These are phyloP conservation scores for Lonicera japonica DNA, from an alignment of 129 eudicot species.

Conservation along the genomic window DNA sequence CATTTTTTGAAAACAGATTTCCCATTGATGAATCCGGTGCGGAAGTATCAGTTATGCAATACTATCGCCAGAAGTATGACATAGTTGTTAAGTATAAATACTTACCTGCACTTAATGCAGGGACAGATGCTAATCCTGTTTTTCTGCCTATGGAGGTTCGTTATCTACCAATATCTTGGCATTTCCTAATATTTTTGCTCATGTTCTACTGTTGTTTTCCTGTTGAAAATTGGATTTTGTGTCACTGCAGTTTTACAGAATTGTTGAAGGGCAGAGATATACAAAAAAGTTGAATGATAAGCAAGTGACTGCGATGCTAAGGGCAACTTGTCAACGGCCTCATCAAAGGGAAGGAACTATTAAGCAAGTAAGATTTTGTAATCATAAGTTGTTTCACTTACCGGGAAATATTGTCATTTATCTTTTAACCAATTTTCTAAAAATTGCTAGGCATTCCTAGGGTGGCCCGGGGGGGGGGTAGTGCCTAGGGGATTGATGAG, in stretches of 20 bases:
- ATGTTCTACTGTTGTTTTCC: background rate
- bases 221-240: background rate
- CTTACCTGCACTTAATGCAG: constrained; percentile 52
- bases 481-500: too few species aligned
- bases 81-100: constrained; percentile 19
- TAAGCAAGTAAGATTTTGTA: constrained; percentile 15
- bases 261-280: constrained; percentile 55
- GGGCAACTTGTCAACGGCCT: constrained; percentile 75
- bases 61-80: constrained; percentile 37
- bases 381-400: background rate
- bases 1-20: constrained; percentile 18
- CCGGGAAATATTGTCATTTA: background rate
- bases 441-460: too few species aligned
- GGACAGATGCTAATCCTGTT: constrained; percentile 38
- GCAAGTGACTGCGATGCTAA: constrained; percentile 53
- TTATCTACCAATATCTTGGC: background rate
- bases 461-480: too few species aligned
- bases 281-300: constrained; percentile 49
- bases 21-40: constrained; percentile 32
- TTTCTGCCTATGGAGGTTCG: constrained; percentile 77
- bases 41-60: constrained; percentile 34
- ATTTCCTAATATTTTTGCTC: background rate
- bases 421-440: too few species aligned
- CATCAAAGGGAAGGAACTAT: constrained; percentile 32
- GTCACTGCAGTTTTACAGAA: constrained; percentile 36